Evolutionary conservation across 192 early-diverging fungal genomes (phyloP), one percentile per base, ranked within the genome.

Genomic region (Funneliformis mosseae): DNA sequence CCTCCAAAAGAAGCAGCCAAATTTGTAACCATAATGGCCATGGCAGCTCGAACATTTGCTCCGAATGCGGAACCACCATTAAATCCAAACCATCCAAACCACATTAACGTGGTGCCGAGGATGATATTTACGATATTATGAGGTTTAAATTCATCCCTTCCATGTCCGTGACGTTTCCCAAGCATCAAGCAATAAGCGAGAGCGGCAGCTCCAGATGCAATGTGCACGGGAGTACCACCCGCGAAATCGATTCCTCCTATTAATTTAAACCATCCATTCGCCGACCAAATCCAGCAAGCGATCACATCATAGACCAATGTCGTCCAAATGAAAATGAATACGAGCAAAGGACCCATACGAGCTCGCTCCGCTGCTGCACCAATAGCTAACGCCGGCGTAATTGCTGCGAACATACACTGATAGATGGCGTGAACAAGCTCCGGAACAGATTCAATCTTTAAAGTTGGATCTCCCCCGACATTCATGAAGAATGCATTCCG

Each of bases 51-150:
- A 55, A 93, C 80, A 76, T 94, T 97, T 27, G 94, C 93, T 4
- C 90, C 90, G 45, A 95, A 86, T 18, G 93, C 93, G 42, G 94
- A 94, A 66, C 97, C 97, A 71, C 92, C 96, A 84, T 99, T 98
- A 90, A 99, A 99, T 0, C 95, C 96, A 72, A 95, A 94, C 97
- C 97, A 98, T 64, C 97, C 96, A 75, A 97, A 96, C 95, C 96
- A 97, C 66, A 98, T 88, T 63, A 98, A 89, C 48, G 90, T 90
- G 33, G 94, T 93, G 23, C 96, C 97, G 45, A 98, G 88, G 76
- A 97, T 94, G 33, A 99, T 96, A 85, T 96, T 95, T 82, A 93
- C 92, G 85, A 97, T 93, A 86, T 94, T 95, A 85, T 97, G 95
- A 23, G 96, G 95, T 70, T 92, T 91, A 85, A 92, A 94, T 39